phyloP scores from a whole-genome alignment of 345 rosid species.

The Hibiscus tridactylites region DNA sequence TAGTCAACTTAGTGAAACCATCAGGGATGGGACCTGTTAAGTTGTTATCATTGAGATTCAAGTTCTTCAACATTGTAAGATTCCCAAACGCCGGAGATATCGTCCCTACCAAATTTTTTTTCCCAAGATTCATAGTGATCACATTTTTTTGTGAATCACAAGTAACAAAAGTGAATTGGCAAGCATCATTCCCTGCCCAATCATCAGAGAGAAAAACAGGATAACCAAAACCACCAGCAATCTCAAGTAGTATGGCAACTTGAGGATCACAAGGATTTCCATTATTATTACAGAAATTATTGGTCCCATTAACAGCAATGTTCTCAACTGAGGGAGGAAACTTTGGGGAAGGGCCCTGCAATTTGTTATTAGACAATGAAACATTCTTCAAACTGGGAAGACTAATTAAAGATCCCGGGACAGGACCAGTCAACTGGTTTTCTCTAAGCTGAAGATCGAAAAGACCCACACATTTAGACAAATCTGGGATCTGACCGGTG shows the following conservation, averaged over 20 bases:
- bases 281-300: conserved; percentile 36
- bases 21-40: conserved; percentile 56
- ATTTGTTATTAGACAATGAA: conserved; percentile 50
- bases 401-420: conserved; percentile 35
- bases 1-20: conserved; percentile 38
- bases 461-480: conserved; percentile 40
- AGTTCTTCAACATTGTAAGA: conserved; percentile 39
- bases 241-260: conserved; percentile 45
- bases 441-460: conserved; percentile 69
- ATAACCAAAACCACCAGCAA: conserved; percentile 59
- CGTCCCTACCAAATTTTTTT: conserved; percentile 36
- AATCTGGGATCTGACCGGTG: conserved; percentile 66
- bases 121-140: conserved; percentile 35
- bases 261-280: conserved; percentile 47
- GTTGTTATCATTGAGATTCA: conserved; percentile 49
- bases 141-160: conserved; percentile 41
- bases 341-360: conserved; percentile 61
- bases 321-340: conserved; percentile 21
- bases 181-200: conserved; percentile 71
- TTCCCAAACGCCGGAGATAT: conserved; percentile 57
- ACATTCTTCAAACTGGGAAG: conserved; percentile 33
- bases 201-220: conserved; percentile 45
- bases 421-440: conserved; percentile 55
- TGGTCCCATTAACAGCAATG: conserved; percentile 13
- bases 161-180: conserved; percentile 43